These are phyloP conservation scores for Vachellia collinsii DNA, from an alignment of 306 rosid genomes.

Conservation along the genomic window DNA sequence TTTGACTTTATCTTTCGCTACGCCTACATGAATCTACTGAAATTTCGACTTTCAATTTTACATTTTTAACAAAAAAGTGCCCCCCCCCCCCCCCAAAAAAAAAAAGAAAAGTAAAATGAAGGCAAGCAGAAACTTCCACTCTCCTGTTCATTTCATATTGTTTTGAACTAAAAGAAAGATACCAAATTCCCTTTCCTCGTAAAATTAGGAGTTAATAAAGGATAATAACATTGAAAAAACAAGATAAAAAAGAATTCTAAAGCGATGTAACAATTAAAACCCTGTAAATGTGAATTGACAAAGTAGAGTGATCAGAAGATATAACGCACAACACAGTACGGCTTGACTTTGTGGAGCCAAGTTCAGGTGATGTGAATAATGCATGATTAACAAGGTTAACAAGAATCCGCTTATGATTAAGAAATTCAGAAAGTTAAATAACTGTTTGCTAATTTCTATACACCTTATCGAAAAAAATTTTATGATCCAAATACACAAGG, in stretches of 20 bases:
- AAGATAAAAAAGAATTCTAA: neutral
- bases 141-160: neutral
- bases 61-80: neutral
- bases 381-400: neutral
- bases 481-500: neutral
- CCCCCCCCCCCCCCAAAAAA: neutral
- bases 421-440: neutral
- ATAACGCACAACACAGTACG: neutral
- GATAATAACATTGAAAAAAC: neutral
- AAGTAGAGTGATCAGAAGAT: neutral
- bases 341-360: neutral
- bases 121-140: neutral
- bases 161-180: neutral
- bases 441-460: neutral
- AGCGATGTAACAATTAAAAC: too few relatives aligned
- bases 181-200: neutral
- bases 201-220: neutral
- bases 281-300: neutral
- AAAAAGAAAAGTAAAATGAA: neutral
- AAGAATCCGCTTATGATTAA: neutral
- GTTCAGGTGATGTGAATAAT: neutral
- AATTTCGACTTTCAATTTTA: conserved; percentile 3
- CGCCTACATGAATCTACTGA: neutral
- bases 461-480: neutral
- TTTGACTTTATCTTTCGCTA: conserved; percentile 16